phyloP scores from a whole-genome alignment of 371 early-diverging fungal genomes.

The Mucor velutinosus region DNA sequence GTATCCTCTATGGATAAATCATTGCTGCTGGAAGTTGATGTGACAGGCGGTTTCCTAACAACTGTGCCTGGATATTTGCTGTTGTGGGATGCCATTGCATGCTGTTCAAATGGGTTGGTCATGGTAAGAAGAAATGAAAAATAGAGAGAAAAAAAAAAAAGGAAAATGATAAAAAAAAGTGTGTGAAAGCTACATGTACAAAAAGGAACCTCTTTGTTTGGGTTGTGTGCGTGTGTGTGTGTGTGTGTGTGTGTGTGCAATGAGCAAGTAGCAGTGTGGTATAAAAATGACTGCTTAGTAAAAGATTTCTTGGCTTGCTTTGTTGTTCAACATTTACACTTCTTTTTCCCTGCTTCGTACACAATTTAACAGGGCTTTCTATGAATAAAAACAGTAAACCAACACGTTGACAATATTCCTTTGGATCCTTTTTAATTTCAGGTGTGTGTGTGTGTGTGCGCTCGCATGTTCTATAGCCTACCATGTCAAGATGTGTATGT shows the following conservation, averaged over 20 bases:
- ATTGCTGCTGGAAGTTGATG: background rate
- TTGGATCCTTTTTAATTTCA: background rate
- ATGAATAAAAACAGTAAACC: background rate
- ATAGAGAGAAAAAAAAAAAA: background rate
- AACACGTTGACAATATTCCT: background rate
- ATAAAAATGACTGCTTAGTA: conserved; percentile 1
- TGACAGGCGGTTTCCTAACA: background rate
- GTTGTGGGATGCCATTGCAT: background rate
- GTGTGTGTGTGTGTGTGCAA: background rate
- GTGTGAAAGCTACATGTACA: conserved; percentile 2
- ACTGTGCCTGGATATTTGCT: background rate
- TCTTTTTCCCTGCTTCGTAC: background rate
- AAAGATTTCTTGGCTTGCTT: background rate
- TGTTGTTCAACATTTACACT: background rate
- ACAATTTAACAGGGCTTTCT: background rate
- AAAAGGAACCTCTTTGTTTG: background rate
- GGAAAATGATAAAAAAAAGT: background rate
- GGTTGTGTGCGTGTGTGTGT: background rate
- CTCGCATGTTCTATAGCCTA: background rate
- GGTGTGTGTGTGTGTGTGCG: background rate
- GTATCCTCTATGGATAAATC: background rate
- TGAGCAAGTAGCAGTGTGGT: background rate
- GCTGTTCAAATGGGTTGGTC: background rate
- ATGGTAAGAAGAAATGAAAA: background rate
- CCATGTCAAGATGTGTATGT: background rate